phyloP scores from a whole-genome alignment of 2,329 filamentous ascomycete genomes.

The Coleophoma eucalyptorum region DNA sequence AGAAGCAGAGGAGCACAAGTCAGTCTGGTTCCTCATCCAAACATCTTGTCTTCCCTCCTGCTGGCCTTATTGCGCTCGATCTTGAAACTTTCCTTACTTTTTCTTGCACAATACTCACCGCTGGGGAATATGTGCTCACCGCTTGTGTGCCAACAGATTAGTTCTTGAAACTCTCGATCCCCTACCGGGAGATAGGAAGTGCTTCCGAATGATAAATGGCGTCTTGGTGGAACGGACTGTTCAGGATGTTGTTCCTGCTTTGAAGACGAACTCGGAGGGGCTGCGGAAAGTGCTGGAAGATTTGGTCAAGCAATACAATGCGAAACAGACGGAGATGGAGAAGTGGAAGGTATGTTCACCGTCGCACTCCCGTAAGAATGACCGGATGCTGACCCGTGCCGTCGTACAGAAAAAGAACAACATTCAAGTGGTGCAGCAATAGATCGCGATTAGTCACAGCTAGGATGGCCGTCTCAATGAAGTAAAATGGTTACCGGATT shows the following conservation, averaged over 20 bases:
- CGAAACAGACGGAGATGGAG: constrained; percentile 91
- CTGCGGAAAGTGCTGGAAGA: constrained; percentile 93
- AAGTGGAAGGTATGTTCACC: constrained; percentile 82
- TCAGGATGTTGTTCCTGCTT: constrained; percentile 82
- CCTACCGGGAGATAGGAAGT: constrained; percentile 82
- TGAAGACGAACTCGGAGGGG: constrained; percentile 92
- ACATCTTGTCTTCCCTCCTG: constrained; percentile 1
- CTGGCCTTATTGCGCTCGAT: constrained; percentile 1
- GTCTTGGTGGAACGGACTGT: constrained; percentile 93
- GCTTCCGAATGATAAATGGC: constrained; percentile 98
- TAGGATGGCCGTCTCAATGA: background rate
- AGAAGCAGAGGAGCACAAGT: constrained; percentile 98
- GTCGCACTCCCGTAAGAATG: too few species aligned
- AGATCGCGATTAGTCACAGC: constrained; percentile 18
- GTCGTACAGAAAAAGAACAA: constrained; percentile 77
- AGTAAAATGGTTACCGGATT: constrained; percentile 5
- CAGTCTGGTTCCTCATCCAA: constrained; percentile 32
- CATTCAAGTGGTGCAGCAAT: constrained; percentile 80
- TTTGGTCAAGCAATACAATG: constrained; percentile 93
- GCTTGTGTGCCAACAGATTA: constrained; percentile 55
- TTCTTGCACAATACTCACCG: constrained; percentile 14
- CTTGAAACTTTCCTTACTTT: constrained; percentile 17
- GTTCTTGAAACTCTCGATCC: constrained; percentile 89
- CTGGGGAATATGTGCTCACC: constrained; percentile 30
- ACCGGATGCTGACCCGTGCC: too few species aligned